Evolutionary conservation across 108 stramenopile genomes (phyloP), one percentile per base, ranked within the genome.

Genomic region (Cyclotella baltica): DNA sequence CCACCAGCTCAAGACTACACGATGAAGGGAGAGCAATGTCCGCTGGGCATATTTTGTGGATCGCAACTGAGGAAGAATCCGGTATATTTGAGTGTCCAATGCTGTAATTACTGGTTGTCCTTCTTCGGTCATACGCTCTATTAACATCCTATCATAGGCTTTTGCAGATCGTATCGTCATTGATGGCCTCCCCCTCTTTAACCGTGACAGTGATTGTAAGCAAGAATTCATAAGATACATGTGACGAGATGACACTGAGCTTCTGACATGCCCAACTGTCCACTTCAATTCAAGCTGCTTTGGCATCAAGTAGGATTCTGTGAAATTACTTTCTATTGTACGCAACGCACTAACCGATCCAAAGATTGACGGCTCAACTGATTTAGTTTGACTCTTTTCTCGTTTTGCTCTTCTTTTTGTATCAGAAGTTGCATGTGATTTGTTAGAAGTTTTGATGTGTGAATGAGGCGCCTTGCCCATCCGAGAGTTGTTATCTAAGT

Each of bases 1-100:
- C 92, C 92, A 93, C 92, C 92, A 93, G 30, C 76, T 73, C 10
- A 68, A 57, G 23, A 89, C 67, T 20, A 88, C 88, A 52, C 38
- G 31, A 29, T 58, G 67, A 35, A 81, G 53, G 67, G 68, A 46
- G 48, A 66, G 46, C 31, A 40, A 8, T 28, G 70, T 43, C 27
- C 43, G 72, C 5, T 37, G 40, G 35, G 61, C 48, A 51, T 50
- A 68, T 35, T 61, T 35, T 6, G 72, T 23, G 2, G 63, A 70
- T 50, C 86, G 74, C 30, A 81, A n/a, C 25, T 59, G 58, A 15
- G 78, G 77, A 23, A 75, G 19, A 52, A 37, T 59, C 46, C 66
- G 61, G 40, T 46, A 62, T 27, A 75, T 77, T 18, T 36, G 73
- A 62, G 78, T 71, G 15, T 75, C 77, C 65, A 62, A 69, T 40